These are phyloP conservation scores for Trichocomaceae sp. DNA, from an alignment of 2,329 filamentous ascomycete species.

Conservation along the genomic window DNA sequence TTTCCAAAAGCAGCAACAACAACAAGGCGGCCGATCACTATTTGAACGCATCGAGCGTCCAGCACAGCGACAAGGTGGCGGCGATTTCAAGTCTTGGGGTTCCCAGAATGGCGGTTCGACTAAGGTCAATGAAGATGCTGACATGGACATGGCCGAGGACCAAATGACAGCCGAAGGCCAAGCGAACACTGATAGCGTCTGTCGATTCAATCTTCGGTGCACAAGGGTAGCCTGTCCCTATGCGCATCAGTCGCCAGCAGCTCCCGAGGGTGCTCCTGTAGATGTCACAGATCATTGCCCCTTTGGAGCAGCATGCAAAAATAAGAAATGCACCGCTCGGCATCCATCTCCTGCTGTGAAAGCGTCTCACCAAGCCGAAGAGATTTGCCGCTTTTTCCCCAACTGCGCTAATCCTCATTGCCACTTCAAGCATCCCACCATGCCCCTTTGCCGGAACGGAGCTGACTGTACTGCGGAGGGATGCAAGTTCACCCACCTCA, in stretches of 20 bases:
- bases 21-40: slow-evolving; percentile 58
- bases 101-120: slow-evolving; percentile 23
- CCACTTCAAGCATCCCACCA: slow-evolving; percentile 79
- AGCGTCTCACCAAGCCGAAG: slow-evolving; percentile 69
- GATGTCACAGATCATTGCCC: slow-evolving; percentile 75
- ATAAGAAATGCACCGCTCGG: slow-evolving; percentile 83
- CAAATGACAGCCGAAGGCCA: slow-evolving; percentile 32
- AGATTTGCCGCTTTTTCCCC: slow-evolving; percentile 85
- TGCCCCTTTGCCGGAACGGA: slow-evolving; percentile 85
- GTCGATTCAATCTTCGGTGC: slow-evolving; percentile 84
- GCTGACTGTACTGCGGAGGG: slow-evolving; percentile 72
- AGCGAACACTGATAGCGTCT: slow-evolving; percentile 61
- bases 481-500: slow-evolving; percentile 86
- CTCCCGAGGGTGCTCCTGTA: slow-evolving; percentile 66
- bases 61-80: slow-evolving; percentile 46
- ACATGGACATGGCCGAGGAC: slow-evolving; percentile 36
- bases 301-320: slow-evolving; percentile 89
- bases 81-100: slow-evolving; percentile 47
- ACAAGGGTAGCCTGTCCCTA: slow-evolving; percentile 86
- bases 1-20: slow-evolving; percentile 41
- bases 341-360: slow-evolving; percentile 87
- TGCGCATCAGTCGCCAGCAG: slow-evolving; percentile 88
- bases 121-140: slow-evolving; percentile 17
- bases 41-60: slow-evolving; percentile 62
- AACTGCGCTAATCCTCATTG: slow-evolving; percentile 85